Evolutionary conservation across 805 yeast species (phyloP), one percentile per base, ranked within the genome.

Genomic region (Brettanomyces nanus): DNA sequence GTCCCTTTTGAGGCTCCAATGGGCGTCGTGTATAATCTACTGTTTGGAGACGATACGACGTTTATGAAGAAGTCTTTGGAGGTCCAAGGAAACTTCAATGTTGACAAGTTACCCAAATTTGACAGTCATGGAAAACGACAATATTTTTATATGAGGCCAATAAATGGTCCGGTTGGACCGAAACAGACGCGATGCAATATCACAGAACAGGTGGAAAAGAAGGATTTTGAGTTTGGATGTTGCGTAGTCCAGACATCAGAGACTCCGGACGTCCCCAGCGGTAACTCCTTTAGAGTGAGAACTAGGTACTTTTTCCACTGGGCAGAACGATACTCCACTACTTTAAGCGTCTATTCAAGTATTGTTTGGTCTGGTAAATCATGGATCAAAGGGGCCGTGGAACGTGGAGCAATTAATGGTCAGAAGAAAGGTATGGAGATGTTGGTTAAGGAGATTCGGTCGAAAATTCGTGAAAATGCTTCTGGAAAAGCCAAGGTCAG

Each of bases 231-330:
- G 5, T 60, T 64, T 19, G 61, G 54, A 40, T 64, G 77, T 18
- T 62, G 66, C 22, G 73, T 77, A 2, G 65, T 69, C 3, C 84
- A 80, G 45, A 54, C 65, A 1, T 77, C 87, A 0, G 71, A 68
- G 35, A 79, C 86, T 0, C 94, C 92, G 0, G 92, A 83, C 60
- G 85, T 83, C n/a, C 94, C 94, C 0, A 76, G 83, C 25, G 92
- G 94, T 6, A 70, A 66, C 45, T 65, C 81, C 0, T 84, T 84
- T 47, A 66, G 69, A 33, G 81, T 80, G 3, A 65, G 68, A 37
- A 79, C 92, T 2, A 63, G 67, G 21, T 67, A 71, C 26, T 69
- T 68, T 46, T 57, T 81, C 5, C 65, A 75, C 9, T 83, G 94
- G 92, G 83, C 69, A 4, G 63, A 62, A 2, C 66, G 68, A 35